A percentile compares a stretch with the other conserved stretches of the same genome.
Evolutionary conservation across 2,329 filamentous ascomycete species (phyloP).

Genomic region (Aspergillus felis): DNA sequence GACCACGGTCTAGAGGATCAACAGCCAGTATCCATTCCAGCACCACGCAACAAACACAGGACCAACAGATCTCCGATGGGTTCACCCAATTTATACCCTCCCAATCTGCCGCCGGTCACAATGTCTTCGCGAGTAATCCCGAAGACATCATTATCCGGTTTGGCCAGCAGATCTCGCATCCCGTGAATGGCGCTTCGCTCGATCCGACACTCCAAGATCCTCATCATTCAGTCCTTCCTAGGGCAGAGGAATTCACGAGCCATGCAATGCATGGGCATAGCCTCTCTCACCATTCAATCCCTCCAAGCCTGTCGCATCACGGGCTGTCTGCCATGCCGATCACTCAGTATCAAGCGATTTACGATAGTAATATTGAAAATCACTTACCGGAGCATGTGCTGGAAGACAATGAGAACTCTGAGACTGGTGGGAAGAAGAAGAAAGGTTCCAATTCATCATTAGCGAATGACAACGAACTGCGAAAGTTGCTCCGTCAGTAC

Average conservation of each 20-base stretch:
- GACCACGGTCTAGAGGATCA: conserved; percentile 44
- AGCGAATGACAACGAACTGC: conserved; percentile 48
- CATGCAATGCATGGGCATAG: conserved; percentile 33
- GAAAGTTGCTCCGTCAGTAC: conserved; percentile 46
- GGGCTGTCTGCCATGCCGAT: conserved; percentile 30
- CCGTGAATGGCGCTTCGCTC: conserved; percentile 31
- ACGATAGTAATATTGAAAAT: conserved; percentile 41
- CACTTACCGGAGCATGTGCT: conserved; percentile 38
- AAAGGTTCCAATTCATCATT: conserved; percentile 46
- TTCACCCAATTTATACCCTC: conserved; percentile 38
- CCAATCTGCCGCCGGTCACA: conserved; percentile 30
- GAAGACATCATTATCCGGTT: conserved; percentile 46
- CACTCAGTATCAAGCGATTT: conserved; percentile 37
- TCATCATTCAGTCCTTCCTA: conserved; percentile 32
- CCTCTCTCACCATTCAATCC: conserved; percentile 34
- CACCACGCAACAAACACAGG: conserved; percentile 42
- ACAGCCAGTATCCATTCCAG: conserved; percentile 48
- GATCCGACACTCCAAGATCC: conserved; percentile 37
- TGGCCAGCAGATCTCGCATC: conserved; percentile 40
- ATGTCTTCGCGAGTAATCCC: conserved; percentile 37
- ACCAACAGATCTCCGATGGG: conserved; percentile 37
- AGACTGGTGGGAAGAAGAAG: conserved; percentile 42
- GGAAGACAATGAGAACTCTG: conserved; percentile 42
- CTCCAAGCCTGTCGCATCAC: conserved; percentile 32
- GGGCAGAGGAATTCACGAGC: conserved; percentile 35